These are phyloP conservation scores for Paraurostyla sp. DNA, from an alignment of 73 alveolate genomes.

Conservation along the genomic window DNA sequence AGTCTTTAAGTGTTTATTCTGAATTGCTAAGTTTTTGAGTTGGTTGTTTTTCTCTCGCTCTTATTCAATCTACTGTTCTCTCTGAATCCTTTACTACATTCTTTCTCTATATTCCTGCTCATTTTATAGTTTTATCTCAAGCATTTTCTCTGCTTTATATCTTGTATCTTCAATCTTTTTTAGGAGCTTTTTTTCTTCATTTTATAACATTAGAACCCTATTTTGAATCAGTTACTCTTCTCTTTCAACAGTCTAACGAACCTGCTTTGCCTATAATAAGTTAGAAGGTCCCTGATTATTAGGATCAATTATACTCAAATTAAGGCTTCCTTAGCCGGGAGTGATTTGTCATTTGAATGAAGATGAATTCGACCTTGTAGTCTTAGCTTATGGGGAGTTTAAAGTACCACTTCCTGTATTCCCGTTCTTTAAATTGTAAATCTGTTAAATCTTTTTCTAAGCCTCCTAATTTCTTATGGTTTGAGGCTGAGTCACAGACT, in stretches of 20 bases:
- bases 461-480: too few relatives aligned
- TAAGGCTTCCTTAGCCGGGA: too few relatives aligned
- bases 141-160: conserved; percentile 64
- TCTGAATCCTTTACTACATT: not conserved
- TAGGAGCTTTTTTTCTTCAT: conserved; percentile 70
- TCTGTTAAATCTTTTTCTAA: too few relatives aligned
- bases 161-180: conserved; percentile 72
- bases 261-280: not conserved
- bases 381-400: too few relatives aligned
- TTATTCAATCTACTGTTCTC: conserved; percentile 15
- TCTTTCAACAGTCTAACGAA: conserved; percentile 15
- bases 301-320: too few relatives aligned
- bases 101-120: conserved; percentile 45
- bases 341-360: too few relatives aligned
- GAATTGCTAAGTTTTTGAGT: not conserved
- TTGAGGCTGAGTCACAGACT: too few relatives aligned
- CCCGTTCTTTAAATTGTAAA: too few relatives aligned
- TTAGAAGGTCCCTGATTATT: too few relatives aligned
- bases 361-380: too few relatives aligned
- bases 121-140: conserved; percentile 1
- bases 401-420: too few relatives aligned
- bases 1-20: not conserved
- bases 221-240: conserved; percentile 33
- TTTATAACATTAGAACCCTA: conserved; percentile 65
- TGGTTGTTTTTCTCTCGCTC: conserved; percentile 16